Evolutionary conservation across 352 stramenopile genomes (phyloP).

Genomic region (Pilasporangium apinafurcum): DNA sequence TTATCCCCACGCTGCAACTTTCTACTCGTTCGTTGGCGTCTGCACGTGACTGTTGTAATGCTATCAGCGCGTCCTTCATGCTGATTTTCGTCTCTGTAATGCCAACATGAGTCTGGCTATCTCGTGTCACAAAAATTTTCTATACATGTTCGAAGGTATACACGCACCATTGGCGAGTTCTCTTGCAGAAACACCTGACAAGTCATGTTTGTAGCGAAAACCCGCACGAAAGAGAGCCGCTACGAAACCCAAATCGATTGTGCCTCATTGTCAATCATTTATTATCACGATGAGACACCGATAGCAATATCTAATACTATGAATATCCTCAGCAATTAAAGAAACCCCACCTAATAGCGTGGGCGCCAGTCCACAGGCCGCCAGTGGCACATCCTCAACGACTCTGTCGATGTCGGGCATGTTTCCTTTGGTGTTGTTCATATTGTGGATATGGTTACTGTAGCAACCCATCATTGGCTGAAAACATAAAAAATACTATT

Average conservation of each 20-base stretch:
- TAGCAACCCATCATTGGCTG: slow-evolving; percentile 4
- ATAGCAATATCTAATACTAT: not conserved
- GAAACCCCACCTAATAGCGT: slow-evolving; percentile 36
- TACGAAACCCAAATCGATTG: slow-evolving; percentile 8
- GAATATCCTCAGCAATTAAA: not conserved
- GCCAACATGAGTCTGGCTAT: too few relatives aligned
- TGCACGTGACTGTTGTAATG: slow-evolving; percentile 14
- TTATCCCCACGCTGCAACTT: slow-evolving; percentile 16
- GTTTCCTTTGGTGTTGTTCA: slow-evolving; percentile 10
- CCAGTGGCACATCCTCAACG: slow-evolving; percentile 24
- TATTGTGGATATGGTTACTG: too few relatives aligned
- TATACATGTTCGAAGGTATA: not conserved
- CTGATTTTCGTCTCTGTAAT: slow-evolving; percentile 30
- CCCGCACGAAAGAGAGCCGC: slow-evolving; percentile 50
- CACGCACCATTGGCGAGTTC: slow-evolving; percentile 46
- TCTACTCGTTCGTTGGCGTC: not conserved
- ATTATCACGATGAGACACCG: not conserved
- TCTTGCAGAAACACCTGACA: slow-evolving; percentile 37
- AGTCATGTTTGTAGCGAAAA: slow-evolving; percentile 51
- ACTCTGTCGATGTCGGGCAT: slow-evolving; percentile 5
- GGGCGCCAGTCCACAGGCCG: slow-evolving; percentile 48
- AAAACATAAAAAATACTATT: slow-evolving; percentile 18
- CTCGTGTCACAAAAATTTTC: too few relatives aligned
- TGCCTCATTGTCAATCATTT: too few relatives aligned
- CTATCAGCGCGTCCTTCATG: slow-evolving; percentile 24